Percentiles rank a stretch among this genome's conserved stretches.
Conservation (phyloP, 1,284 basidiomycete genomes). For the Ustilago loliicola region DNA sequence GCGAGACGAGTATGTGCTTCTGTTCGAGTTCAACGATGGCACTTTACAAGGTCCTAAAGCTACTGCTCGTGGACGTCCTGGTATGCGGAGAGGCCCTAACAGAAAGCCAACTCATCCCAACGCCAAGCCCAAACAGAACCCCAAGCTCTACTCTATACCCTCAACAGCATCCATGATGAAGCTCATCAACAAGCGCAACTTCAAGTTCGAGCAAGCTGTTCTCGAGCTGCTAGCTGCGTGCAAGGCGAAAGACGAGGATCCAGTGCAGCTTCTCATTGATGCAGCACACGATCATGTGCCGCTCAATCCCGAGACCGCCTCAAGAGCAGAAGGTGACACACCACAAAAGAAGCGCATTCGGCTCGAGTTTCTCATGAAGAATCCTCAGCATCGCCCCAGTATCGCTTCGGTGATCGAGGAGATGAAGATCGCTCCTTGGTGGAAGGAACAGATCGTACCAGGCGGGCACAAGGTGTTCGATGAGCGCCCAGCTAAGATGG, state of each 20-base stretch:
- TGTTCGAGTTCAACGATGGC: conserved; percentile 72
- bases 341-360: conserved; percentile 63
- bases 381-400: conserved; percentile 58
- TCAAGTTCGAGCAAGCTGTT: conserved; percentile 67
- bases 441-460: conserved; percentile 69
- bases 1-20: conserved; percentile 65
- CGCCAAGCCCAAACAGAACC: conserved; percentile 31
- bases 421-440: conserved; percentile 61
- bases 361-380: conserved; percentile 58
- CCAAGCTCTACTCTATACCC: conserved; percentile 48
- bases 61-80: conserved; percentile 65
- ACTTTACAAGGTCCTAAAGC: conserved; percentile 70
- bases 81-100: conserved; percentile 48
- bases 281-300: conserved; percentile 67
- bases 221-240: conserved; percentile 64
- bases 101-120: conserved; percentile 23
- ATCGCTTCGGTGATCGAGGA: conserved; percentile 61
- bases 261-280: conserved; percentile 61
- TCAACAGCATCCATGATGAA: conserved; percentile 61
- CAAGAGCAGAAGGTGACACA: conserved; percentile 45
- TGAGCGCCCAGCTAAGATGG: conserved; percentile 48
- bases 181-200: conserved; percentile 67
- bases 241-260: conserved; percentile 59
- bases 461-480: conserved; percentile 64
- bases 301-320: conserved; percentile 54